A percentile compares a stretch with the other conserved stretches of the same genome.
Conservation (phyloP, 2,329 filamentous ascomycete genomes). For the Neonectria faginata region DNA sequence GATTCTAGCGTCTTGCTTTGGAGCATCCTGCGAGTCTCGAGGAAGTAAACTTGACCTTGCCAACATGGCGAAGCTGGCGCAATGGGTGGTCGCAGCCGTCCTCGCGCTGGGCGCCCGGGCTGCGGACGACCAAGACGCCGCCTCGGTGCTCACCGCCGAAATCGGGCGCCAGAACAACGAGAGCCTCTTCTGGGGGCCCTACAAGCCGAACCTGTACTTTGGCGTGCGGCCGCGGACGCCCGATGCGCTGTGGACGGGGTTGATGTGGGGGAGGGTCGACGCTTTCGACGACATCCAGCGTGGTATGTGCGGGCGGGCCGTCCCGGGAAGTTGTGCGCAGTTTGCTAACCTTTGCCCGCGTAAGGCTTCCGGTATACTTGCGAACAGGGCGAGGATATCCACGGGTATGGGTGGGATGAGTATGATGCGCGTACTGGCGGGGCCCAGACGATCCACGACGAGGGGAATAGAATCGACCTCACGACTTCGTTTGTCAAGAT, state of each 20-base stretch:
- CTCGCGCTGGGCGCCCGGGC: slow-evolving; percentile 46
- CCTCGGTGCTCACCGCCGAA: slow-evolving; percentile 59
- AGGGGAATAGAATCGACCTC: slow-evolving; percentile 87
- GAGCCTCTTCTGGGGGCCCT: slow-evolving; percentile 94
- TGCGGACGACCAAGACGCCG: slow-evolving; percentile 42
- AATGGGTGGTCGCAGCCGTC: slow-evolving; percentile 47
- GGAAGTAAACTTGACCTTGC: slow-evolving; percentile 3
- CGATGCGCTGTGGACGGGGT: slow-evolving; percentile 81
- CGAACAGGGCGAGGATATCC: slow-evolving; percentile 94
- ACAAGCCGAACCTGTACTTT: slow-evolving; percentile 94
- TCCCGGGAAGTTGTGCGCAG: slow-evolving; percentile 3
- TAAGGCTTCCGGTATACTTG: slow-evolving; percentile 92
- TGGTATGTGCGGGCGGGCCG: slow-evolving; percentile 65
- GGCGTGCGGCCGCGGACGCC: slow-evolving; percentile 86
- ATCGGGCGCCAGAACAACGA: slow-evolving; percentile 75
- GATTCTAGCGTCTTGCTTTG: neutral
- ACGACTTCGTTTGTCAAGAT: slow-evolving; percentile 95
- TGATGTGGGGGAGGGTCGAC: slow-evolving; percentile 92
- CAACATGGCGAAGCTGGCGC: slow-evolving; percentile 49
- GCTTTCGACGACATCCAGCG: slow-evolving; percentile 79
- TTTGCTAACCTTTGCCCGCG: slow-evolving; percentile 5
- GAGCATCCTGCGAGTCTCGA: neutral
- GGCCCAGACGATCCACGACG: slow-evolving; percentile 90
- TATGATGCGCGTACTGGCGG: slow-evolving; percentile 92
- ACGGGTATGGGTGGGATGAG: slow-evolving; percentile 97